Conservation (phyloP, 192 early-diverging fungal genomes). For the Radiomyces spectabilis region DNA sequence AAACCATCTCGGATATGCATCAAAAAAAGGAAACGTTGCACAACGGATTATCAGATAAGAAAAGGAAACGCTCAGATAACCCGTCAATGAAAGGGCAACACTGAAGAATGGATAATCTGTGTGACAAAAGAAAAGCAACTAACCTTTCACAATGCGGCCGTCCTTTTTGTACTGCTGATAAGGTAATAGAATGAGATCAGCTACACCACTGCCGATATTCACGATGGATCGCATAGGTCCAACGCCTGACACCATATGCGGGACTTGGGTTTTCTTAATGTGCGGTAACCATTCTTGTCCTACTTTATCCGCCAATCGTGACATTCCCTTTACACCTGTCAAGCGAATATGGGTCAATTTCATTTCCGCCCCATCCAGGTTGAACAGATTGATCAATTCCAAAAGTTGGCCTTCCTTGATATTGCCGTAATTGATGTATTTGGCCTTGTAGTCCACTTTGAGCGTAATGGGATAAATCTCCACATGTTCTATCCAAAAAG, state of each 20-base stretch:
- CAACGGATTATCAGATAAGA: too few species aligned
- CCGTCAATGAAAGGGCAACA: too few species aligned
- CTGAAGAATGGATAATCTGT: too few species aligned
- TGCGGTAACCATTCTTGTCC: constrained; percentile 83
- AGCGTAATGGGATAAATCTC: constrained; percentile 69
- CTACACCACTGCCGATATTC: constrained; percentile 84
- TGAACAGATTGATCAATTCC: constrained; percentile 90
- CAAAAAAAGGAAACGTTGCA: too few species aligned
- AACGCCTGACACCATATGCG: constrained; percentile 83
- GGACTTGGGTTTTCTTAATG: constrained; percentile 85
- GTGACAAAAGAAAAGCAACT: too few species aligned
- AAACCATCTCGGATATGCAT: background rate
- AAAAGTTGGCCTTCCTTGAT: constrained; percentile 67
- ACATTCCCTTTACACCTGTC: constrained; percentile 70
- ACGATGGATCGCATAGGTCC: constrained; percentile 84
- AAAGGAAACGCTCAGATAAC: too few species aligned
- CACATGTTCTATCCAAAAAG: constrained; percentile 39
- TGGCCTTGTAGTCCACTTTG: constrained; percentile 97
- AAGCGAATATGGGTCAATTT: constrained; percentile 67
- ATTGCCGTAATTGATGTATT: constrained; percentile 71
- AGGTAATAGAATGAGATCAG: constrained; percentile 86
- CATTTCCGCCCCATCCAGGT: constrained; percentile 88
- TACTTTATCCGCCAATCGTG: constrained; percentile 58
- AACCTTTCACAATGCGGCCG: constrained; percentile 80
- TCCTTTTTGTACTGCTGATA: constrained; percentile 92